Evolutionary conservation across 352 stramenopile species (phyloP), one percentile per base, ranked within the genome.

Genomic region (Globisporangium recalcitrans): DNA sequence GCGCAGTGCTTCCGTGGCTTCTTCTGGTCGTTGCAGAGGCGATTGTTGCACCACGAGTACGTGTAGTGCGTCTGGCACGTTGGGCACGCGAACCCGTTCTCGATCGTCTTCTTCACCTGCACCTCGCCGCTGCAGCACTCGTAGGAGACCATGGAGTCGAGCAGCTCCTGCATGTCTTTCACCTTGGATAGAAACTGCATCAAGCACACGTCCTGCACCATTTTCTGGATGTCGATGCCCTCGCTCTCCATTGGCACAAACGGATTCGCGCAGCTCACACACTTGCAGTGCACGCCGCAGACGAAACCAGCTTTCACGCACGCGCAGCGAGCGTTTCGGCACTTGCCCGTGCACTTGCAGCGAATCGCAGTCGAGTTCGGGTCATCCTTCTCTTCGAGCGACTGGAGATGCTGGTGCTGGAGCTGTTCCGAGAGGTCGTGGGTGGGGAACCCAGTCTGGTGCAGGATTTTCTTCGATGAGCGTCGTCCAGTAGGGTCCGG

Each of bases 121-220:
- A 90, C 82, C 5, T 72, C 65, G 8, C 73, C 73, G 52, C 66
- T 62, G 13, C 76, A 74, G 54, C 84, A 93, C 42, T 90, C 78
- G 40, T 90, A 87, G 26, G 73, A 63, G 3, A 90, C 82, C 1
- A 61, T 77, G n/a, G 81, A 90, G 53, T 88, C 73, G 40, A 93
- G 66, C 46, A 93, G 69, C 54, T 93, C 81, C 55, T 87, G 69
- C 84, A 93, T 93, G 59, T 88, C 78, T 62, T 91, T 91, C 54
- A 93, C 77, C 62, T 91, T 91, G 11, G 82, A 91, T 1, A 93
- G 68, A 40, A 82, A 85, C 60, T 93, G 84, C 81, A 93, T 93
- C 44, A 93, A 66, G 54, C 84, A 93, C 21, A 88, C 69, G 58
- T 93, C 84, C 10, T 65, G 54, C 19, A 87, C 74, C 79, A 91